phyloP scores from a whole-genome alignment of 2,329 filamentous ascomycete genomes.

The Xylariaceae sp. region DNA sequence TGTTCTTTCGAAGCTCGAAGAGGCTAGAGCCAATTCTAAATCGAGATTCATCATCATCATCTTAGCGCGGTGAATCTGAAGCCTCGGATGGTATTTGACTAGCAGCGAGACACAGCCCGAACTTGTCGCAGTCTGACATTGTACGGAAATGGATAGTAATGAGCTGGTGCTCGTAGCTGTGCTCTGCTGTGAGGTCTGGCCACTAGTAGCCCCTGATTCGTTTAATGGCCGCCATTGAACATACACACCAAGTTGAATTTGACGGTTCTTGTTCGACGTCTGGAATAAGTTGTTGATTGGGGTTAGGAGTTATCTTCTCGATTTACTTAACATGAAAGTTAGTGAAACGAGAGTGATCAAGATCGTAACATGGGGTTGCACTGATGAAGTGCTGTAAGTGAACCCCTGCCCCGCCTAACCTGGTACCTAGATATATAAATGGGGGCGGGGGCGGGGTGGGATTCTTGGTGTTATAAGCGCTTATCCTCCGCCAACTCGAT shows the following conservation, averaged over 20 bases:
- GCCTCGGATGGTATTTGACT: not conserved
- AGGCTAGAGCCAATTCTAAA: not conserved
- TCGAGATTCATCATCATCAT: not conserved
- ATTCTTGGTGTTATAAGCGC: too few species aligned
- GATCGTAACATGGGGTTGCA: too few species aligned
- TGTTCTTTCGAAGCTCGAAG: conserved; percentile 1
- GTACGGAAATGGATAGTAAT: not conserved
- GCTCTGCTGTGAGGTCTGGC: not conserved
- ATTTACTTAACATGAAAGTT: too few species aligned
- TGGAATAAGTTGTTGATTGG: too few species aligned
- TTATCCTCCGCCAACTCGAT: too few species aligned
- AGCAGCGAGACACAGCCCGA: not conserved
- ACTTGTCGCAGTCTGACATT: not conserved
- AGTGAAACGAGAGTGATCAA: too few species aligned
- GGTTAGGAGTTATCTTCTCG: too few species aligned
- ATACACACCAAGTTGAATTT: not conserved
- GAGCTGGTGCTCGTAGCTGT: not conserved
- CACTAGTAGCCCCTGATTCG: not conserved
- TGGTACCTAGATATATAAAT: too few species aligned
- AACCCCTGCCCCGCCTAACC: too few species aligned
- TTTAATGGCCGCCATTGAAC: not conserved
- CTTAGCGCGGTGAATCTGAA: not conserved
- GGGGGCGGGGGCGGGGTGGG: too few species aligned
- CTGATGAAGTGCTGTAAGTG: too few species aligned
- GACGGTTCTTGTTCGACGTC: not conserved